Evolutionary conservation across 495 filamentous ascomycete genomes (phyloP).

Genomic region (Clohesyomyces aquaticus): DNA sequence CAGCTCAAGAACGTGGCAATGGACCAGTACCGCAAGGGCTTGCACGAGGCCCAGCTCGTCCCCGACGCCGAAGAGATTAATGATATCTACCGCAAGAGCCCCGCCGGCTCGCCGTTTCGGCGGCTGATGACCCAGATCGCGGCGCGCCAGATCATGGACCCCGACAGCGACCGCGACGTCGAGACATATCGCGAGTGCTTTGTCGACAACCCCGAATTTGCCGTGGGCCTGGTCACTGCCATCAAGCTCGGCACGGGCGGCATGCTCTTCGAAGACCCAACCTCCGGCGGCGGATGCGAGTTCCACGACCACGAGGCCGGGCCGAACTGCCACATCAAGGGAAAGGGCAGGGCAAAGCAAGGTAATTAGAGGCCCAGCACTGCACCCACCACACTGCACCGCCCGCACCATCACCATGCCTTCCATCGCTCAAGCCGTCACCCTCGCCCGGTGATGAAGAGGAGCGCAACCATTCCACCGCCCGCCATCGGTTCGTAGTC

Average conservation of each 20-base stretch:
- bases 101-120: constrained; percentile 49
- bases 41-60: constrained; percentile 51
- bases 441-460: constrained; percentile 27
- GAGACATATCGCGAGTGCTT: constrained; percentile 51
- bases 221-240: constrained; percentile 54
- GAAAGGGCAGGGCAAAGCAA: constrained; percentile 41
- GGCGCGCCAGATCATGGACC: constrained; percentile 57
- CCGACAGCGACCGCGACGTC: constrained; percentile 51
- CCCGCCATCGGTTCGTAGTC: constrained; percentile 29
- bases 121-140: constrained; percentile 54
- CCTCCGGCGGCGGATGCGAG: constrained; percentile 46
- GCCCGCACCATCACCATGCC: not conserved
- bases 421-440: constrained; percentile 21
- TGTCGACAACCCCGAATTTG: constrained; percentile 53
- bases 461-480: constrained; percentile 13
- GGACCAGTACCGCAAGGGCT: constrained; percentile 53
- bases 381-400: constrained; percentile 19
- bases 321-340: constrained; percentile 43
- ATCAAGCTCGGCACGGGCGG: constrained; percentile 52
- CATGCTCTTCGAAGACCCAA: constrained; percentile 54
- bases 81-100: constrained; percentile 51
- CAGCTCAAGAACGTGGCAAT: constrained; percentile 55
- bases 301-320: constrained; percentile 54
- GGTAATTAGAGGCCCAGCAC: constrained; percentile 39
- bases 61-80: constrained; percentile 56